Conservation (phyloP, 1,139 yeast species). For the Cylindricascospora bacillispora region DNA sequence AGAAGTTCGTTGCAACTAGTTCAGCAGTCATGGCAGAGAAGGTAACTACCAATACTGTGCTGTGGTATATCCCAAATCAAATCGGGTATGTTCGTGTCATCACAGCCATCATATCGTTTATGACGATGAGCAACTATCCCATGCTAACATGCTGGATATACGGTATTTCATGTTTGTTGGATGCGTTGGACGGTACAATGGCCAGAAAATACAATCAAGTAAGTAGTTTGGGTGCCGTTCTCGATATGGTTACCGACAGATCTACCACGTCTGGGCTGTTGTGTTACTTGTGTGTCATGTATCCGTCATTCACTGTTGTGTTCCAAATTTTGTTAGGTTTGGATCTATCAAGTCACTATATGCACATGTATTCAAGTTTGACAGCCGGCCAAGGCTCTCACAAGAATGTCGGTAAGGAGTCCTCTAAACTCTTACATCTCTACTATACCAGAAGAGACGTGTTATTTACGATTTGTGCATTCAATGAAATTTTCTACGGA, state of each 20-base stretch:
- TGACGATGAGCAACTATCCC: slow-evolving; percentile 77
- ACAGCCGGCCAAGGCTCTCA: slow-evolving; percentile 70
- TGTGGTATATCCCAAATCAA: slow-evolving; percentile 76
- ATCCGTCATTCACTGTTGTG: slow-evolving; percentile 46
- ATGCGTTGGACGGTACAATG: slow-evolving; percentile 94
- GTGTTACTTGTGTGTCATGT: slow-evolving; percentile 70
- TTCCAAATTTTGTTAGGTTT: slow-evolving; percentile 80
- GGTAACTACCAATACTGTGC: slow-evolving; percentile 36
- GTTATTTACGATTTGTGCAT: slow-evolving; percentile 77
- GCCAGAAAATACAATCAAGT: slow-evolving; percentile 87
- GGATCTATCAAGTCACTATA: slow-evolving; percentile 91
- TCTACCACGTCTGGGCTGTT: slow-evolving; percentile 89
- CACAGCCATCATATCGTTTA: slow-evolving; percentile 68
- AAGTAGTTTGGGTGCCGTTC: slow-evolving; percentile 86
- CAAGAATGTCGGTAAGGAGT: slow-evolving; percentile 65
- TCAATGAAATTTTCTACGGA: slow-evolving; percentile 85
- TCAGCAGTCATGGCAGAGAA: slow-evolving; percentile 2
- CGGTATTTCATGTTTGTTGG: slow-evolving; percentile 80
- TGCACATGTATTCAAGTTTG: slow-evolving; percentile 96
- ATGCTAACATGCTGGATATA: slow-evolving; percentile 62
- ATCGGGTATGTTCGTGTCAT: slow-evolving; percentile 80
- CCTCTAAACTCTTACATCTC: slow-evolving; percentile 60
- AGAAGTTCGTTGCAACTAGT: slow-evolving; percentile 13
- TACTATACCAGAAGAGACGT: slow-evolving; percentile 82
- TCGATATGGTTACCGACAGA: slow-evolving; percentile 98